Conservation (phyloP, 2,329 filamentous ascomycete species). For the Rasamsonia emersonii region DNA sequence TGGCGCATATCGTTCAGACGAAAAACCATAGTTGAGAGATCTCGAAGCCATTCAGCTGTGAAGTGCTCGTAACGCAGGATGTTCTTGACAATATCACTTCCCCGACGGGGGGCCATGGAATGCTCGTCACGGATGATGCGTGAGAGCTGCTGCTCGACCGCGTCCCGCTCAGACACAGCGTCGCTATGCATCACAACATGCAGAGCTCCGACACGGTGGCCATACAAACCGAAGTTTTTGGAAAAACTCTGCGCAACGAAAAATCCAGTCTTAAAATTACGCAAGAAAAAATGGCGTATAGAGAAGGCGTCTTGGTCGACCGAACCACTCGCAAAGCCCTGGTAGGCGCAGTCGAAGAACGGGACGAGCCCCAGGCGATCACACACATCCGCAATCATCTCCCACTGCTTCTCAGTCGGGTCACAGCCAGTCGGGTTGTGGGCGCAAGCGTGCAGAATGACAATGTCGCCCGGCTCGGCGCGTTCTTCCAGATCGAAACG, state of each 20-base stretch:
- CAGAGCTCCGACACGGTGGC: constrained; percentile 82
- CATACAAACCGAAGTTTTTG: constrained; percentile 65
- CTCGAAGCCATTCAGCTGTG: constrained; percentile 81
- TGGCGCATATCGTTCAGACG: constrained; percentile 87
- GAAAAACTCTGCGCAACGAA: constrained; percentile 45
- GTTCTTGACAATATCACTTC: constrained; percentile 71
- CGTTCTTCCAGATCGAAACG: constrained; percentile 75
- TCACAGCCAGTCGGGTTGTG: constrained; percentile 96
- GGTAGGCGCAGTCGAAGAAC: constrained; percentile 91
- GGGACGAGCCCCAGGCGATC: constrained; percentile 69
- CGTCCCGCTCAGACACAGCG: too few species aligned
- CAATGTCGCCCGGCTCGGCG: constrained; percentile 66
- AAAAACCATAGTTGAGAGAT: constrained; percentile 83
- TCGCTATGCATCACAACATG: constrained; percentile 49
- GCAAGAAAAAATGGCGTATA: constrained; percentile 74
- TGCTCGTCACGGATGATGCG: constrained; percentile 29
- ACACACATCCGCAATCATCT: constrained; percentile 64
- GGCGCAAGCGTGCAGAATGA: constrained; percentile 83
- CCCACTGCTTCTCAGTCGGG: constrained; percentile 77
- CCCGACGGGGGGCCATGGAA: constrained; percentile 62
- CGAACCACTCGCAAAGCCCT: constrained; percentile 83
- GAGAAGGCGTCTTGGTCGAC: constrained; percentile 70
- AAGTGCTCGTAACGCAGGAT: constrained; percentile 70
- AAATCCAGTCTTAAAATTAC: constrained; percentile 54
- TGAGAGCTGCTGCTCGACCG: constrained; percentile 28